Evolutionary conservation across 2,329 filamentous ascomycete species (phyloP).

Genomic region (Stagonosporopsis chrysanthemi): DNA sequence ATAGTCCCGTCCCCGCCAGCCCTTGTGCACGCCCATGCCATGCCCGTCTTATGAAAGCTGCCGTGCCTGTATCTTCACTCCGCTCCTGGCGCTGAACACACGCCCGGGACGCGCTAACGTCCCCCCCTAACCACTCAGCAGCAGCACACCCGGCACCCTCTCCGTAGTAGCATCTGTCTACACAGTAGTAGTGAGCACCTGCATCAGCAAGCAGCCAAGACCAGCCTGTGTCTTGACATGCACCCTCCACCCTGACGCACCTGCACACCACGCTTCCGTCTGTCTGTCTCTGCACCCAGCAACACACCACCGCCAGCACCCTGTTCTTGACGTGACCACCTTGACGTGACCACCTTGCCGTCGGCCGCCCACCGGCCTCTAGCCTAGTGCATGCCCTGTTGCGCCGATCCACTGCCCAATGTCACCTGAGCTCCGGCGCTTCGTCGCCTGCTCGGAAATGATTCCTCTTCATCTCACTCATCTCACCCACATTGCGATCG

Average conservation of each 20-base stretch:
- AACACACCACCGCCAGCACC: background rate
- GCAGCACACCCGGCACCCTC: background rate
- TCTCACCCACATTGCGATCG: conserved; percentile 5
- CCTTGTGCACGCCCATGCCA: too few species aligned
- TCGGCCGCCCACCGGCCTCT: conserved; percentile 19
- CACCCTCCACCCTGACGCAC: conserved; percentile 1
- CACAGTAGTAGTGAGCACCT: conserved; percentile 6
- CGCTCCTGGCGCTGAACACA: too few species aligned
- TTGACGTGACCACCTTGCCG: conserved; percentile 8
- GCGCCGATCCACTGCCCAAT: conserved; percentile 27
- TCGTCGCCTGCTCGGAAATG: conserved; percentile 18
- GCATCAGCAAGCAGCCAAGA: background rate
- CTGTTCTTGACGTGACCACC: too few species aligned
- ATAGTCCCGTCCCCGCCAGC: too few species aligned
- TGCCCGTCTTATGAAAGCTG: too few species aligned
- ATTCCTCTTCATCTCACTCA: conserved; percentile 4
- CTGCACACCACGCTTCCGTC: conserved; percentile 16
- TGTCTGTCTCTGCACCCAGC: conserved; percentile 8
- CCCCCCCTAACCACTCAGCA: conserved; percentile 16
- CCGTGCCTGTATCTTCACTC: background rate
- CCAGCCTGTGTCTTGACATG: conserved; percentile 4
- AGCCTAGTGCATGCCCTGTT: too few species aligned
- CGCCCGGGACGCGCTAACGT: conserved; percentile 19
- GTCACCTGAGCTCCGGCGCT: conserved; percentile 31
- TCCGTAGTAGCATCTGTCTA: too few species aligned